A percentile compares a stretch with the other conserved stretches of the same genome.
phyloP scores from a whole-genome alignment of 352 stramenopile genomes.

The Globisporangium barbulae region DNA sequence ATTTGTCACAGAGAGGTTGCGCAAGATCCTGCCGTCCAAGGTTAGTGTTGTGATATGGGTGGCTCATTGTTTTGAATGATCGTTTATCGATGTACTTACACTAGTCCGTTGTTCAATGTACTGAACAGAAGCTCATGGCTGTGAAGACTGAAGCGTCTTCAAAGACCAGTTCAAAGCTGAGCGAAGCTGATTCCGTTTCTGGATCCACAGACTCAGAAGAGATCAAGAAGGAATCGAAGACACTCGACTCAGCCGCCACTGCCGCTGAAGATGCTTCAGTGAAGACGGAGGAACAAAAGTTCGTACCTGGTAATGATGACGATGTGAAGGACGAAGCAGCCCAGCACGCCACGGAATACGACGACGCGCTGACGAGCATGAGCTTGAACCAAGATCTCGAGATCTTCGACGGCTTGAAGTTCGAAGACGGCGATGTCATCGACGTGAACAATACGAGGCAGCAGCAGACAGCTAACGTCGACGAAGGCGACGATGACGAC shows the following conservation, averaged over 20 bases:
- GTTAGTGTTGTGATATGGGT: constrained; percentile 13
- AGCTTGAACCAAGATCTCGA: constrained; percentile 77
- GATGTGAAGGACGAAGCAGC: constrained; percentile 8
- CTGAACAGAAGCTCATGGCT: constrained; percentile 9
- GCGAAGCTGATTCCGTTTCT: constrained; percentile 17
- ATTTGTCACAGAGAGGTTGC: constrained; percentile 44
- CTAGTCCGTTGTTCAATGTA: background rate
- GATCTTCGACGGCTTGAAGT: constrained; percentile 86
- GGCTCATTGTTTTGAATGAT: too few species aligned
- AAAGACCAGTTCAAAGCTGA: constrained; percentile 7
- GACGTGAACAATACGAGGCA: constrained; percentile 44
- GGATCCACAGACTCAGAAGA: constrained; percentile 35
- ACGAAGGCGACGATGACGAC: constrained; percentile 27
- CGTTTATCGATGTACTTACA: background rate
- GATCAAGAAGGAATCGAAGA: constrained; percentile 28
- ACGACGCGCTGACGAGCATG: constrained; percentile 66
- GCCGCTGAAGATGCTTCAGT: background rate
- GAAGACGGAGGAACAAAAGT: background rate
- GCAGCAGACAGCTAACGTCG: constrained; percentile 15
- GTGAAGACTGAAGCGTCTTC: background rate
- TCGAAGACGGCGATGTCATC: constrained; percentile 82
- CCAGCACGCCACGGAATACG: constrained; percentile 30
- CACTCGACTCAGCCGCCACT: background rate
- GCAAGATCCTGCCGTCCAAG: constrained; percentile 39
- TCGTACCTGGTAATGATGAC: background rate